Evolutionary conservation across 257 asterid species (phyloP), one percentile per base, ranked within the genome.

Genomic region (Capsicum chinense): DNA sequence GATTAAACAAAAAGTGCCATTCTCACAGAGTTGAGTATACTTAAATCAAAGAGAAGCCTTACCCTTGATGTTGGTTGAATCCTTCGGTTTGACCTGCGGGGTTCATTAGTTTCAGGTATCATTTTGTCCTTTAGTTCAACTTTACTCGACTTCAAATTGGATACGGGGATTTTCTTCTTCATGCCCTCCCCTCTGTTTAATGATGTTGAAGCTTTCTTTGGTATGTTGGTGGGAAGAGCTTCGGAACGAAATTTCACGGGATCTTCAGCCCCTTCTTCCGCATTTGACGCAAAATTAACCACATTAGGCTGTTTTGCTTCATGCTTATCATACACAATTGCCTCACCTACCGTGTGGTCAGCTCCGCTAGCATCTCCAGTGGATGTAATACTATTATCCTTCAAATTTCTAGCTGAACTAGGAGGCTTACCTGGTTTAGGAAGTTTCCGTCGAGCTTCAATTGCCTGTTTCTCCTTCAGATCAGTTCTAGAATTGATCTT

Each of bases 51-150:
- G 50, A 78, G 79, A 56, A 66, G 59, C 50, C 88, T 88, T 90
- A 95, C 99, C 98, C 99, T 90, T 42, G 99, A 97, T 52, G 99
- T 97, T 42, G 99, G 99, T 89, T 95, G 99, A 88, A 94, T 97
- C 83, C 91, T 92, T 85, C 99, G 97, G 85, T 91, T 93, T 83
- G 99, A 97, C 87, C 99, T 90, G 83, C 99, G 98, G 59, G 99
- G 98, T 86, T 93, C 99, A 78, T 82, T 66, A 66, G 14, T 88
- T 82, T 93, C 94, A 64, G 95, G 88, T 62, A 39, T 78, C 68
- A 79, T 63, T 15, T 80, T 87, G 81, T 89, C 97, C 84, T 89
- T 83, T 47, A 85, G 90, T 84, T 88, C 97, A 0, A 56, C 87
- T 71, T 89, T 91, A 68, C 89, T 85, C 11, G 85, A 83, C 88